A percentile compares a stretch with the other conserved stretches of the same genome.
These are phyloP conservation scores for Hyphopichia wangnamkhiaoensis DNA, from an alignment of 1,139 yeast genomes.

Conservation along the genomic window DNA sequence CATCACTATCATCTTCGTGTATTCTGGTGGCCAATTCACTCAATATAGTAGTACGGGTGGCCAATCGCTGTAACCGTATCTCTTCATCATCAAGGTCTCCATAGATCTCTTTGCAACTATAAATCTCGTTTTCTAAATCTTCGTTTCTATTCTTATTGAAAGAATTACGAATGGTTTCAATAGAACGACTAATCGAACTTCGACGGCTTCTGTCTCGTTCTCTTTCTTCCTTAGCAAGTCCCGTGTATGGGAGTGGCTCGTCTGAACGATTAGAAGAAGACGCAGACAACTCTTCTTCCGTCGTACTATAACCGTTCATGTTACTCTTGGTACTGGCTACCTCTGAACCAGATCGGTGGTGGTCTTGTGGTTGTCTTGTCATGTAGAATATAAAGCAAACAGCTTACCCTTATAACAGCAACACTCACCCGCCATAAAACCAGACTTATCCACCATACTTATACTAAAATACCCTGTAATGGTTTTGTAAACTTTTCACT, in stretches of 20 bases:
- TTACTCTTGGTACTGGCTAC: not conserved
- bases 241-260: slow-evolving; percentile 4
- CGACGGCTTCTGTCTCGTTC: not conserved
- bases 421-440: too few species aligned
- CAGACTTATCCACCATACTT: too few species aligned
- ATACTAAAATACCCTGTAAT: too few species aligned
- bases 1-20: slow-evolving; percentile 4
- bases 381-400: too few species aligned
- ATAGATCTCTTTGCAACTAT: slow-evolving; percentile 35
- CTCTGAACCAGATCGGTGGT: not conserved
- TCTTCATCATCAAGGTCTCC: slow-evolving; percentile 33
- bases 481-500: too few species aligned
- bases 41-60: slow-evolving; percentile 40
- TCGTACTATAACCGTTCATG: not conserved
- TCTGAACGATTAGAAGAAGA: slow-evolving; percentile 11
- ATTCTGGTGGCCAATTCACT: slow-evolving; percentile 32
- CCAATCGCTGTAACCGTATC: slow-evolving; percentile 35
- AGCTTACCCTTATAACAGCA: too few species aligned
- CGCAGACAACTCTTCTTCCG: slow-evolving; percentile 7
- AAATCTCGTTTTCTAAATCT: slow-evolving; percentile 6
- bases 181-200: not conserved
- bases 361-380: not conserved
- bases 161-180: slow-evolving; percentile 1
- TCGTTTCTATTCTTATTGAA: not conserved
- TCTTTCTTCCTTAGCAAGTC: not conserved